Evolutionary conservation across 176 grass and related monocot genomes (phyloP).

Genomic region (Saccharum officinarum): DNA sequence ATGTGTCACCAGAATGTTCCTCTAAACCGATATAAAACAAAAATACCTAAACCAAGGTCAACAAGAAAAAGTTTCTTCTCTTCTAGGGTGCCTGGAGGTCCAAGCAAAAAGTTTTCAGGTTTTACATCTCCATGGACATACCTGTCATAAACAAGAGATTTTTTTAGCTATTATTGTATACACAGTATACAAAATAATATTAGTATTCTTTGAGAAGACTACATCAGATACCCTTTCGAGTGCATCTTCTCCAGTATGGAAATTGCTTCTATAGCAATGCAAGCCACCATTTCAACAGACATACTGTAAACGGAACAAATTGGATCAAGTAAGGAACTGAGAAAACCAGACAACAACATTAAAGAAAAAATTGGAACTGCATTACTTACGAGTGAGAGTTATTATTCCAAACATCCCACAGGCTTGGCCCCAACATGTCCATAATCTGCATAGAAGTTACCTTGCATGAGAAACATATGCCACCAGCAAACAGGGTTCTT

Average conservation of each 20-base stretch:
- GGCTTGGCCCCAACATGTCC: constrained; percentile 94
- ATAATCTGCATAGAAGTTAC: constrained; percentile 57
- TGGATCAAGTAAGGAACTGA: neutral
- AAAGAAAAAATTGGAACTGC: constrained; percentile 3
- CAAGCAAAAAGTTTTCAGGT: constrained; percentile 96
- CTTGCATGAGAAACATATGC: constrained; percentile 21
- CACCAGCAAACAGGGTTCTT: neutral
- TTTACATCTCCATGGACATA: constrained; percentile 96
- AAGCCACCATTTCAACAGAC: constrained; percentile 98
- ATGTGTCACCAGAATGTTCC: neutral
- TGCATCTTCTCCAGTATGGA: constrained; percentile 95
- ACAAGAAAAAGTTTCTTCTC: constrained; percentile 97
- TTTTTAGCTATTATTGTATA: constrained; percentile 7
- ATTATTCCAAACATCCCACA: constrained; percentile 98
- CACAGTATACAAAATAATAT: constrained; percentile 21
- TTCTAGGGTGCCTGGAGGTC: constrained; percentile 68
- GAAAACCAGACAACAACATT: constrained; percentile 13
- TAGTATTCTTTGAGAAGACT: constrained; percentile 9
- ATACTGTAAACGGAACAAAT: constrained; percentile 52
- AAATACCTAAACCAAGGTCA: constrained; percentile 97
- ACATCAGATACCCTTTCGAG: constrained; percentile 74
- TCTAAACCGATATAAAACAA: constrained; percentile 9
- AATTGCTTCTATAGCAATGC: constrained; percentile 96
- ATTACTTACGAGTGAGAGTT: constrained; percentile 81
- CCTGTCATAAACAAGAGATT: constrained; percentile 49